These are phyloP conservation scores for Arthrobotrys megalospora DNA, from an alignment of 2,329 filamentous ascomycete species.

Conservation along the genomic window DNA sequence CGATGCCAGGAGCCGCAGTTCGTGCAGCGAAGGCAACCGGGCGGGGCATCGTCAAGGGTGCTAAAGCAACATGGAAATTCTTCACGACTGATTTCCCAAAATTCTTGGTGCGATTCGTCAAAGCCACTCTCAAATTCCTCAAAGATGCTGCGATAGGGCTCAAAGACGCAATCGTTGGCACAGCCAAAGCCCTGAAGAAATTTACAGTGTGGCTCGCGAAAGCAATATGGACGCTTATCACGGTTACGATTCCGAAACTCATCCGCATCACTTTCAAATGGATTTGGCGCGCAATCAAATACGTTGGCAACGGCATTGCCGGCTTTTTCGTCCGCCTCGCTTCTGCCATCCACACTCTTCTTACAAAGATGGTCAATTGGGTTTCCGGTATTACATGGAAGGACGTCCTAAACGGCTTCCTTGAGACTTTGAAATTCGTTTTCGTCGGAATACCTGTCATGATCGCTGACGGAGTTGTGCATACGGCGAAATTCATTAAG, in stretches of 20 bases:
- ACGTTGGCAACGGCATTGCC: constrained; percentile 28
- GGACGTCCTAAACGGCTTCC: constrained; percentile 67
- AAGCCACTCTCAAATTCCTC: constrained; percentile 43
- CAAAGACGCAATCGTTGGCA: constrained; percentile 35
- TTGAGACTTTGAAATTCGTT: constrained; percentile 65
- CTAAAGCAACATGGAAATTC: constrained; percentile 56
- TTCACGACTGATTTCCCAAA: constrained; percentile 44
- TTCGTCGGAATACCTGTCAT: constrained; percentile 48
- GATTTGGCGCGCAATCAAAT: constrained; percentile 65
- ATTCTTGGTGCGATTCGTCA: constrained; percentile 27
- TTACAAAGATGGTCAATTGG: constrained; percentile 67
- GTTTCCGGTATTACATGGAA: constrained; percentile 66
- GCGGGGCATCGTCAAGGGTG: constrained; percentile 23
- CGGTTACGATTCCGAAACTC: constrained; percentile 64
- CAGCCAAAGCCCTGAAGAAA: constrained; percentile 36
- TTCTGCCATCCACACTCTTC: constrained; percentile 66
- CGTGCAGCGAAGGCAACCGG: constrained; percentile 37
- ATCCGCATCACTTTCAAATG: constrained; percentile 68
- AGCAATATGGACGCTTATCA: constrained; percentile 37
- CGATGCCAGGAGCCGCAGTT: constrained; percentile 31
- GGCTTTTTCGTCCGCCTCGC: constrained; percentile 68
- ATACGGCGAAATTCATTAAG: constrained; percentile 42
- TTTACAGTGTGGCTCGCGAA: constrained; percentile 42
- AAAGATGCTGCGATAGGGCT: constrained; percentile 40
- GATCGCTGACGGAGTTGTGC: constrained; percentile 27